Conservation (phyloP, 805 yeast species). For the Suhomyces prunicola region DNA sequence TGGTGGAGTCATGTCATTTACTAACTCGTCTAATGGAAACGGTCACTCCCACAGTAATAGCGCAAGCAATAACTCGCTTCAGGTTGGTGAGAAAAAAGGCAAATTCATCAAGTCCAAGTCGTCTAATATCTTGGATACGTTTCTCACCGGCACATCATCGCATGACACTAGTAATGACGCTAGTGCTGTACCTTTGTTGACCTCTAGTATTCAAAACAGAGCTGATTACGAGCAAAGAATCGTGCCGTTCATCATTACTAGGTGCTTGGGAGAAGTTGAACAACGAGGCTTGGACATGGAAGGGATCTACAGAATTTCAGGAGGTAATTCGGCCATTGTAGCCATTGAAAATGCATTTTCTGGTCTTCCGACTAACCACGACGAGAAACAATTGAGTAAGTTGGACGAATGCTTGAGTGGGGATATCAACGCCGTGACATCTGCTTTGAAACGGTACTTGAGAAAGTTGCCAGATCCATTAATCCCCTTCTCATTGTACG, state of each 20-base stretch:
- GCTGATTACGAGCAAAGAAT: constrained; percentile 56
- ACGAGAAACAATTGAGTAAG: constrained; percentile 30
- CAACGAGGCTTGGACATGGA: constrained; percentile 69
- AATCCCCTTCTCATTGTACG: constrained; percentile 67
- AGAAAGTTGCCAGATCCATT: constrained; percentile 84
- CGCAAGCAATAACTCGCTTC: neutral
- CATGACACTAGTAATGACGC: constrained; percentile 7
- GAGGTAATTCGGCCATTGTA: constrained; percentile 67
- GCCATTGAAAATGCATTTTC: constrained; percentile 42
- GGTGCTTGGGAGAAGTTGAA: constrained; percentile 78
- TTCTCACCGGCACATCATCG: constrained; percentile 17
- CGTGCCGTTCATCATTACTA: constrained; percentile 69
- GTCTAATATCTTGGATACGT: constrained; percentile 42
- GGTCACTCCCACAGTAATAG: neutral
- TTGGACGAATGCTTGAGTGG: constrained; percentile 42
- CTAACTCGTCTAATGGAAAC: neutral
- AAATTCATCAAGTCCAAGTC: constrained; percentile 43
- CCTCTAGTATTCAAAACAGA: constrained; percentile 60
- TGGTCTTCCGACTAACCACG: constrained; percentile 24
- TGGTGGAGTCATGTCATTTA: neutral
- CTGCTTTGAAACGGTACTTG: constrained; percentile 82
- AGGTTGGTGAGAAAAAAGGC: constrained; percentile 11
- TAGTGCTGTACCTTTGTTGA: constrained; percentile 33
- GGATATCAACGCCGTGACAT: constrained; percentile 85
- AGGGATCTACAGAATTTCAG: constrained; percentile 90